Evolutionary conservation across 495 filamentous ascomycete species (phyloP).

Genomic region (Echria macrotheca): DNA sequence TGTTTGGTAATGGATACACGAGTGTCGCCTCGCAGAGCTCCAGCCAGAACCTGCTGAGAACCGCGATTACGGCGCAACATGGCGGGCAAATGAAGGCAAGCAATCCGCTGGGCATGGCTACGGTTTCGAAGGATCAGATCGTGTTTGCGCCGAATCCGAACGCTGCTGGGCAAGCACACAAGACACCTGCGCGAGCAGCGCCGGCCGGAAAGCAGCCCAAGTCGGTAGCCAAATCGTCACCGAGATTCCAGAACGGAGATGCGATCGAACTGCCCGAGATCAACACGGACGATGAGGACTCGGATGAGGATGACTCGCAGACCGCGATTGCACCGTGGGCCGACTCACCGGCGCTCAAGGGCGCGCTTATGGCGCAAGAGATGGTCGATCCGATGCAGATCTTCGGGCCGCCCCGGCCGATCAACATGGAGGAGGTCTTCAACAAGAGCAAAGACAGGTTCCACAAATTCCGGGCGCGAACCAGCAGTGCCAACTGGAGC

Average conservation of each 20-base stretch:
- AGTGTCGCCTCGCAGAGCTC: constrained; percentile 46
- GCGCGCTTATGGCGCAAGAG: constrained; percentile 69
- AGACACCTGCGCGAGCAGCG: constrained; percentile 54
- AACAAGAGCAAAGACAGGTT: constrained; percentile 70
- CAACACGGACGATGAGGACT: constrained; percentile 79
- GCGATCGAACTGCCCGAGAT: constrained; percentile 83
- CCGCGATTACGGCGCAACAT: constrained; percentile 46
- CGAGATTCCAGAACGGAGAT: constrained; percentile 74
- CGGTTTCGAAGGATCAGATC: constrained; percentile 81
- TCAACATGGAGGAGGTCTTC: constrained; percentile 95
- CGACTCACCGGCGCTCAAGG: constrained; percentile 69
- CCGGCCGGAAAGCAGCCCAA: constrained; percentile 40
- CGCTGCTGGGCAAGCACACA: constrained; percentile 46
- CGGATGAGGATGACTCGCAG: constrained; percentile 55
- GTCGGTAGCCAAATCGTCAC: constrained; percentile 60
- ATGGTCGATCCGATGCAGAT: constrained; percentile 76
- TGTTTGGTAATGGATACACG: constrained; percentile 58
- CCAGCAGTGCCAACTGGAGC: constrained; percentile 90
- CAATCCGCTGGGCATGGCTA: constrained; percentile 71
- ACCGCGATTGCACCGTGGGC: constrained; percentile 74
- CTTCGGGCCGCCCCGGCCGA: constrained; percentile 79
- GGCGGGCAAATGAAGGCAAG: constrained; percentile 54
- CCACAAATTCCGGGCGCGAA: constrained; percentile 79
- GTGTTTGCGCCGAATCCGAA: constrained; percentile 72
- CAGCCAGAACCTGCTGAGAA: constrained; percentile 38